Evolutionary conservation across 495 filamentous ascomycete genomes (phyloP).

Genomic region (Penicillium canariense): DNA sequence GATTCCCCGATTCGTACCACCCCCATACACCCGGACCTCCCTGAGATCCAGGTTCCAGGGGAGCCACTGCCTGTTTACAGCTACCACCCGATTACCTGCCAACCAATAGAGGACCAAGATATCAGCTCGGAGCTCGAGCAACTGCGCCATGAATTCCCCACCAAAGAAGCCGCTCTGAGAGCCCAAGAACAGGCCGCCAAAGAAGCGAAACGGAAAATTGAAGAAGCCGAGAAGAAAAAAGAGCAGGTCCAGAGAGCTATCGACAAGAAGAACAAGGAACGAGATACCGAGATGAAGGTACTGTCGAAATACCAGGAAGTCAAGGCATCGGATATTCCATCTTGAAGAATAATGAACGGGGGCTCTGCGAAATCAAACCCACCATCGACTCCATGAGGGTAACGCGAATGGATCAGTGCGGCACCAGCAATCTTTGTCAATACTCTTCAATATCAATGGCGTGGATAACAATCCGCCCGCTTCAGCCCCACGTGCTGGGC

Average conservation of each 20-base stretch:
- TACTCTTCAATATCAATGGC: no score
- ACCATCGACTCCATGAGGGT: background rate
- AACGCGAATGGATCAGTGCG: background rate
- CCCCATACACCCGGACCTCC: slow-evolving; percentile 41
- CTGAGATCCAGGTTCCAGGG: slow-evolving; percentile 39
- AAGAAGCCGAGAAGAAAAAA: slow-evolving; percentile 39
- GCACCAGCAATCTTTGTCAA: background rate
- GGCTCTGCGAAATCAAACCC: background rate
- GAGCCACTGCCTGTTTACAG: slow-evolving; percentile 30
- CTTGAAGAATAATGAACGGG: slow-evolving; percentile 19
- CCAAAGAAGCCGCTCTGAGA: slow-evolving; percentile 37
- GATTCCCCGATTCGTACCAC: slow-evolving; percentile 38
- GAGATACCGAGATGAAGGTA: slow-evolving; percentile 47
- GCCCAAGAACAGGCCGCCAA: slow-evolving; percentile 40
- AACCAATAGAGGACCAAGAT: slow-evolving; percentile 30
- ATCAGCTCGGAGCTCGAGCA: slow-evolving; percentile 36
- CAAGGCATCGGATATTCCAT: slow-evolving; percentile 33
- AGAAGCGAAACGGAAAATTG: slow-evolving; percentile 40
- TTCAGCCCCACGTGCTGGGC: background rate
- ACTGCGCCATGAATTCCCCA: slow-evolving; percentile 38
- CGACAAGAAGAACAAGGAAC: slow-evolving; percentile 47
- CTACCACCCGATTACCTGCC: slow-evolving; percentile 43
- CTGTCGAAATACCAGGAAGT: slow-evolving; percentile 45
- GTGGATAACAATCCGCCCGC: background rate
- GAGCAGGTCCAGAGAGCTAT: slow-evolving; percentile 43